Evolutionary conservation across 73 alveolate genomes (phyloP).

Genomic region (Tetrahymena elliotti): DNA sequence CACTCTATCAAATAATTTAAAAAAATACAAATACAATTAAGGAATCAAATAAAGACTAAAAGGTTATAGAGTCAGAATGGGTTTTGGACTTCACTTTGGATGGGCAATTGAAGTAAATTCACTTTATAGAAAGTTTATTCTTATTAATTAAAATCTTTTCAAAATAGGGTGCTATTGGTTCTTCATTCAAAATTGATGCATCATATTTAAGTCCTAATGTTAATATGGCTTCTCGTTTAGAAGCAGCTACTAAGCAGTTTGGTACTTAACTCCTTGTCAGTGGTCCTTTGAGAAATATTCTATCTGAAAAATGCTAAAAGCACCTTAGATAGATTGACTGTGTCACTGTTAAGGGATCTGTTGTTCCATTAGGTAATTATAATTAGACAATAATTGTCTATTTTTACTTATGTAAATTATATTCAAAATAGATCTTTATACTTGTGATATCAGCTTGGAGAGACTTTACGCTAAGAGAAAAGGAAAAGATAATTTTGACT

Average conservation of each 20-base stretch:
- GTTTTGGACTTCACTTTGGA: slow-evolving; percentile 92
- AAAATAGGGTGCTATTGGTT: slow-evolving; percentile 84
- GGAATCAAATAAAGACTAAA: slow-evolving; percentile 69
- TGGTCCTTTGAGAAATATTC: slow-evolving; percentile 37
- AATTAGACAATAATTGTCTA: not conserved
- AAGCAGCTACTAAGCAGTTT: slow-evolving; percentile 87
- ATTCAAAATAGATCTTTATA: slow-evolving; percentile 8
- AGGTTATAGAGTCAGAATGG: slow-evolving; percentile 76
- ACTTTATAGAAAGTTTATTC: not conserved
- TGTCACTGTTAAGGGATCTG: slow-evolving; percentile 66
- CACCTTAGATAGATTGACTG: slow-evolving; percentile 56
- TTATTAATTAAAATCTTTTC: not conserved
- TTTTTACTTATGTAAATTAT: not conserved
- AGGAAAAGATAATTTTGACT: slow-evolving; percentile 17
- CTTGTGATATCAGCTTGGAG: slow-evolving; percentile 22
- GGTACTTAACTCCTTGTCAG: slow-evolving; percentile 56
- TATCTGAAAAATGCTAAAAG: slow-evolving; percentile 29
- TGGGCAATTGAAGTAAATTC: slow-evolving; percentile 75
- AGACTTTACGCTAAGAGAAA: slow-evolving; percentile 15
- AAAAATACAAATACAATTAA: slow-evolving; percentile 63
- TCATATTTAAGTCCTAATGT: slow-evolving; percentile 91
- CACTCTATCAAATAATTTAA: slow-evolving; percentile 46
- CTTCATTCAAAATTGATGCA: slow-evolving; percentile 87
- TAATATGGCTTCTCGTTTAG: slow-evolving; percentile 89
- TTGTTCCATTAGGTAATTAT: slow-evolving; percentile 54